Evolutionary conservation across 305 asterid species (phyloP).

Genomic region (Solanum hybrid): DNA sequence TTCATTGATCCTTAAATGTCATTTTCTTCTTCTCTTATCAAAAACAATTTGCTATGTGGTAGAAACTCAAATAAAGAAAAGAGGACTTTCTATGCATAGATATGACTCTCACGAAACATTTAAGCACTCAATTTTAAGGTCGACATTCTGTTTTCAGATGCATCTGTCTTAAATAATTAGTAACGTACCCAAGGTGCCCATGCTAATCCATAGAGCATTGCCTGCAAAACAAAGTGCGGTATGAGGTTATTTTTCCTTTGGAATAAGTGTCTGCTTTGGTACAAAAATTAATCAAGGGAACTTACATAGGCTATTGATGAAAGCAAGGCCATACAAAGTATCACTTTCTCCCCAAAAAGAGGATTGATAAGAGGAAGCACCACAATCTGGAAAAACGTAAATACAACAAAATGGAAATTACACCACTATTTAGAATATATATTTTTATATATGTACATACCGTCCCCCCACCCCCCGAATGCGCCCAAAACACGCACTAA

Average conservation of each 20-base stretch:
- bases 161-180: neutral
- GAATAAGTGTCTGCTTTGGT: neutral
- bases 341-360: constrained; percentile 68
- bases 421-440: neutral
- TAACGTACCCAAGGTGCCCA: constrained; percentile 94
- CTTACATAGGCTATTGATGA: constrained; percentile 72
- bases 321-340: constrained; percentile 65
- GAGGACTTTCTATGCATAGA: neutral
- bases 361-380: constrained; percentile 79
- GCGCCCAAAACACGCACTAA: neutral
- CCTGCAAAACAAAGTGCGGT: constrained; percentile 31
- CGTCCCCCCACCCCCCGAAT: too few species aligned
- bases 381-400: constrained; percentile 42
- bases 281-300: neutral
- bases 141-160: neutral
- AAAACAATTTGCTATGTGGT: neutral
- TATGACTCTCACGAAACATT: neutral
- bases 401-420: neutral
- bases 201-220: constrained; percentile 79
- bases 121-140: too few species aligned
- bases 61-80: neutral
- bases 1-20: too few species aligned
- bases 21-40: neutral
- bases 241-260: neutral
- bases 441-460: too few species aligned